These are phyloP conservation scores for Cyberlindnera bimundalis DNA, from an alignment of 805 yeast species.

Conservation along the genomic window DNA sequence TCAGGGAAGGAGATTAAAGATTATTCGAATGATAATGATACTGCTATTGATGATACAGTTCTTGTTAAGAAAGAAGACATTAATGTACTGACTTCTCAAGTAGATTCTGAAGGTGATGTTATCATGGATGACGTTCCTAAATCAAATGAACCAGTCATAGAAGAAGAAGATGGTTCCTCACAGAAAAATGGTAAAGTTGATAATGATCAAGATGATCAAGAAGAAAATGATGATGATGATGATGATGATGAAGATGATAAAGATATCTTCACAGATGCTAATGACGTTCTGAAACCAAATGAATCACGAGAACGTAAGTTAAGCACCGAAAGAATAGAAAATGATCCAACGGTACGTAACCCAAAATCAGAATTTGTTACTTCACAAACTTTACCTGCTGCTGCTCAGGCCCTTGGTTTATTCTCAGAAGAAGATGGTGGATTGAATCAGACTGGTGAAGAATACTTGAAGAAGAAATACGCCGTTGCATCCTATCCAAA, in stretches of 20 bases:
- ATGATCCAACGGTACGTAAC: conserved; percentile 59
- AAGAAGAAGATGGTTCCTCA: neutral
- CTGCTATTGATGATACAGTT: neutral
- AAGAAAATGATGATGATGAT: neutral
- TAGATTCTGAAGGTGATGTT: too few relatives aligned
- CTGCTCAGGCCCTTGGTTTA: conserved; percentile 62
- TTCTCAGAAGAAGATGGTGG: conserved; percentile 59
- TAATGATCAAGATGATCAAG: neutral
- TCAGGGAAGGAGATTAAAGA: conserved; percentile 5
- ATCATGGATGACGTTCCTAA: too few relatives aligned
- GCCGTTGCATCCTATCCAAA: conserved; percentile 92
- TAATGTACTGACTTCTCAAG: neutral
- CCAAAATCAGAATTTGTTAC: conserved; percentile 76
- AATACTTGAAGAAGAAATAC: conserved; percentile 67
- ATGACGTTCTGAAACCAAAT: conserved; percentile 8
- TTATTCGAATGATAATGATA: neutral
- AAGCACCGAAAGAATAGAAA: conserved; percentile 35
- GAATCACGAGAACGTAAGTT: conserved; percentile 15
- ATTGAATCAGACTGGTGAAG: conserved; percentile 64
- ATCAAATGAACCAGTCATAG: too few relatives aligned
- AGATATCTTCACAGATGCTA: conserved; percentile 21
- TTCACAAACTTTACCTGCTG: conserved; percentile 63
- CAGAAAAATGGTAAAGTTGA: too few relatives aligned
- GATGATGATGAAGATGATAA: conserved; percentile 10
- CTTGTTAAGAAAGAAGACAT: neutral